A percentile compares a stretch with the other conserved stretches of the same genome.
Evolutionary conservation across 2,329 filamentous ascomycete genomes (phyloP).

Genomic region (Zasmidium citrigriseum): DNA sequence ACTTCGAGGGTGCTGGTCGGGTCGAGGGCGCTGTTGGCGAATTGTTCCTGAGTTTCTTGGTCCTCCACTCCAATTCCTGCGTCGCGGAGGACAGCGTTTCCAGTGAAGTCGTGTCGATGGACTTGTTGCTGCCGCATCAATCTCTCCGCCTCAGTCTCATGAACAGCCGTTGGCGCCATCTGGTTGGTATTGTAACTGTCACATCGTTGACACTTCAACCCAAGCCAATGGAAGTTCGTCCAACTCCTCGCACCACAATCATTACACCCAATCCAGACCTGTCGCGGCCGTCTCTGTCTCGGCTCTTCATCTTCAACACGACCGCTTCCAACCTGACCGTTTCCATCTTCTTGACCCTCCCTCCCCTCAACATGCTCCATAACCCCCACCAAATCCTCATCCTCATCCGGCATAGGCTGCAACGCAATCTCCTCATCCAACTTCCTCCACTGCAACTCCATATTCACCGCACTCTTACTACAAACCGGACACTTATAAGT

Average conservation of each 20-base stretch:
- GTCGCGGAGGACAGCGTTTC: constrained; percentile 34
- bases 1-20: constrained; percentile 16
- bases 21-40: constrained; percentile 15
- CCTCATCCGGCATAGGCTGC: constrained; percentile 79
- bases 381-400: constrained; percentile 33
- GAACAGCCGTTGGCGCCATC: constrained; percentile 44
- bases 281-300: constrained; percentile 26
- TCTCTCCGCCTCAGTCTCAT: constrained; percentile 36
- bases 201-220: constrained; percentile 75
- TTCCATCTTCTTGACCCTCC: not conserved
- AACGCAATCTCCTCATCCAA: constrained; percentile 81
- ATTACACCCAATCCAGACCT: constrained; percentile 86
- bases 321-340: not conserved
- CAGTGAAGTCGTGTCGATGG: constrained; percentile 38
- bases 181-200: constrained; percentile 56
- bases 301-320: not conserved
- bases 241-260: constrained; percentile 88
- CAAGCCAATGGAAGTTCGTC: constrained; percentile 91
- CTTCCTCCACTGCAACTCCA: constrained; percentile 93
- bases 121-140: constrained; percentile 29
- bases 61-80: constrained; percentile 34
- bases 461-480: constrained; percentile 94
- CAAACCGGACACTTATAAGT: constrained; percentile 97
- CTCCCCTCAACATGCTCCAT: constrained; percentile 21
- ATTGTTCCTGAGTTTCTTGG: constrained; percentile 17